A percentile compares a stretch with the other conserved stretches of the same genome.
Evolutionary conservation across 805 yeast species (phyloP).

Genomic region (Metschnikowia proteae): DNA sequence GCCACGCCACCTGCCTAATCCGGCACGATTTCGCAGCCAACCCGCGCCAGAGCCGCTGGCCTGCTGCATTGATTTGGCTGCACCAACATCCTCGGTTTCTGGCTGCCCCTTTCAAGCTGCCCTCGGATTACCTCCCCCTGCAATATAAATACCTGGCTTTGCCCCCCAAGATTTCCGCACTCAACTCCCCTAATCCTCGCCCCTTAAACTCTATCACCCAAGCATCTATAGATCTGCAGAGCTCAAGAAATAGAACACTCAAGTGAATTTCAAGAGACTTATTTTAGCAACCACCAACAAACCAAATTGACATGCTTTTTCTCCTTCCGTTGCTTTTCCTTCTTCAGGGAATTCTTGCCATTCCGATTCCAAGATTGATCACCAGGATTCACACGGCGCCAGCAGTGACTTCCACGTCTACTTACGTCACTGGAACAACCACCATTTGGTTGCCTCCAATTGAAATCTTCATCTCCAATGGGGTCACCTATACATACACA

Average conservation of each 20-base stretch:
- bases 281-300: not conserved
- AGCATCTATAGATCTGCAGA: too few relatives aligned
- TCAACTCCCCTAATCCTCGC: too few relatives aligned
- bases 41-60: not conserved
- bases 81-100: too few relatives aligned
- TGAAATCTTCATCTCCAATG: conserved; percentile 48
- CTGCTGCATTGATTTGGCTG: not conserved
- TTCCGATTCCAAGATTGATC: conserved; percentile 40
- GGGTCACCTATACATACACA: conserved; percentile 49
- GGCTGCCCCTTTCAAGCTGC: not conserved
- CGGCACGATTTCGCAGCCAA: conserved; percentile 10
- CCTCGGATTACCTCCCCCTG: not conserved
- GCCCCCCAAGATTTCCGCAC: too few relatives aligned
- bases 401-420: conserved; percentile 44
- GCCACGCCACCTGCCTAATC: not conserved
- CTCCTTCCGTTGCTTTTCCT: conserved; percentile 12
- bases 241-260: too few relatives aligned
- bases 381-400: conserved; percentile 56
- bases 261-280: too few relatives aligned
- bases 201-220: too few relatives aligned
- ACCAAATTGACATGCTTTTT: not conserved
- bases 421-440: conserved; percentile 44
- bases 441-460: conserved; percentile 52
- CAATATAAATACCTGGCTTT: too few relatives aligned
- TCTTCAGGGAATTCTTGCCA: conserved; percentile 24